phyloP scores from a whole-genome alignment of 2,329 filamentous ascomycete genomes.

The Myriosclerotinia curreyana region DNA sequence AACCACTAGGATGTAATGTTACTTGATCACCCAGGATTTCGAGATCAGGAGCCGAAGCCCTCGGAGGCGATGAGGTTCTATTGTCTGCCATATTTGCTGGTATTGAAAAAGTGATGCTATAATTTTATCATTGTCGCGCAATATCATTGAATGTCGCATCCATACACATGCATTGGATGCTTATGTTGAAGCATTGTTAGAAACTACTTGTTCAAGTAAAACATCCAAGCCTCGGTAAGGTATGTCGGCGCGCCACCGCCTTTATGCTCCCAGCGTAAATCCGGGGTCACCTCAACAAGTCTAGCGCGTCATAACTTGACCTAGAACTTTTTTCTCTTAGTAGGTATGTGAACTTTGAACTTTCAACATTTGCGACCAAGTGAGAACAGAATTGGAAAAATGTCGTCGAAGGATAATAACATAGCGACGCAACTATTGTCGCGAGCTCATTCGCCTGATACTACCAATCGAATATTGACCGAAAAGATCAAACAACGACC shows the following conservation, averaged over 20 bases:
- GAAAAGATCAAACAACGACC: conserved; percentile 83
- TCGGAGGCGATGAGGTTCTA: conserved; percentile 30
- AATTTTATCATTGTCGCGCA: conserved; percentile 12
- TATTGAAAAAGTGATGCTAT: conserved; percentile 1
- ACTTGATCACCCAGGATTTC: conserved; percentile 73
- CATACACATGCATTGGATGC: background rate
- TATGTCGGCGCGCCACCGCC: conserved; percentile 1
- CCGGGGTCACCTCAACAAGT: conserved; percentile 17
- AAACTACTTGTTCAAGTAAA: background rate
- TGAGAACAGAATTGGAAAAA: conserved; percentile 4
- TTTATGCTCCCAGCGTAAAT: conserved; percentile 2
- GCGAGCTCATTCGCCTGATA: conserved; percentile 75
- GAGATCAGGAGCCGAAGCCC: conserved; percentile 66
- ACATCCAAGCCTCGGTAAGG: conserved; percentile 16
- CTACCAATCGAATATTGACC: conserved; percentile 67
- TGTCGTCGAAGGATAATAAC: conserved; percentile 27
- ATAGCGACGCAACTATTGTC: conserved; percentile 55
- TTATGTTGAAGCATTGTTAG: conserved; percentile 3
- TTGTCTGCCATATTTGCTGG: conserved; percentile 39
- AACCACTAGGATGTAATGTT: conserved; percentile 71
- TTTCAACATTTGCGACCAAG: background rate
- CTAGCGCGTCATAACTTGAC: conserved; percentile 1
- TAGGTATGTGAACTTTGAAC: conserved; percentile 19
- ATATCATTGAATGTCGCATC: background rate
- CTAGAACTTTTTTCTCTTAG: too few relatives aligned